Conservation (phyloP, 495 filamentous ascomycete genomes). For the Penicillium desertorum region DNA sequence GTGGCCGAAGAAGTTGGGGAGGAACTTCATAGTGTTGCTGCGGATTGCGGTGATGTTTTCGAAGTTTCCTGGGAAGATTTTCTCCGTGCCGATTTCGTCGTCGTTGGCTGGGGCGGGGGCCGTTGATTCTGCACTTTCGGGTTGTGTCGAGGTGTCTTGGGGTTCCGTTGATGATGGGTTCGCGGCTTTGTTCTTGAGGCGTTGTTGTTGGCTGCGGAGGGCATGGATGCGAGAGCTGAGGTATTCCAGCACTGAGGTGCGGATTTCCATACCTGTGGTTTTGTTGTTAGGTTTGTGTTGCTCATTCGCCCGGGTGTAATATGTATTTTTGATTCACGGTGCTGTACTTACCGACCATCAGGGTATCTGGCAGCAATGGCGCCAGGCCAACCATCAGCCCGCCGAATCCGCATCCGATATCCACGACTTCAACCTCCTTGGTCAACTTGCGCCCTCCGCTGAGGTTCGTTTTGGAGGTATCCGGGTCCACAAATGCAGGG, state of each 20-base stretch:
- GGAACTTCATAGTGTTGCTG: conserved; percentile 96
- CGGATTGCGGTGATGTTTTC: conserved; percentile 85
- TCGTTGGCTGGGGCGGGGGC: conserved; percentile 31
- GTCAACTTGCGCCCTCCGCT: conserved; percentile 47
- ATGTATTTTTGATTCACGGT: neutral
- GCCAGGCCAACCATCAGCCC: conserved; percentile 85
- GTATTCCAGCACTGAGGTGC: conserved; percentile 82
- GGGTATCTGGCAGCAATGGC: conserved; percentile 73
- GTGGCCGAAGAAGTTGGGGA: conserved; percentile 87
- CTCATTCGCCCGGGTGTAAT: too few species aligned
- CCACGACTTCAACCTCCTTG: conserved; percentile 83
- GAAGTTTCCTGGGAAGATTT: conserved; percentile 52
- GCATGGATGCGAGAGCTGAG: conserved; percentile 82
- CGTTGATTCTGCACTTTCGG: conserved; percentile 1
- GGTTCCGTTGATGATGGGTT: conserved; percentile 3
- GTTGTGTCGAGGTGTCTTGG: conserved; percentile 5
- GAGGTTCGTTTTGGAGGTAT: conserved; percentile 35
- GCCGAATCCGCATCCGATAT: conserved; percentile 96
- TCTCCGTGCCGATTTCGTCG: conserved; percentile 24
- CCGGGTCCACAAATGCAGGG: conserved; percentile 62
- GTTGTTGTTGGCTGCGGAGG: conserved; percentile 64
- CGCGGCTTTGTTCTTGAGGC: conserved; percentile 32
- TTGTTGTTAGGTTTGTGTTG: conserved; percentile 3
- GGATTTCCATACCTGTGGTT: conserved; percentile 78
- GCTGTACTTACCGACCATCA: conserved; percentile 67